Conservation (phyloP, 2,329 filamentous ascomycete species). For the Grosmannia clavigera region DNA sequence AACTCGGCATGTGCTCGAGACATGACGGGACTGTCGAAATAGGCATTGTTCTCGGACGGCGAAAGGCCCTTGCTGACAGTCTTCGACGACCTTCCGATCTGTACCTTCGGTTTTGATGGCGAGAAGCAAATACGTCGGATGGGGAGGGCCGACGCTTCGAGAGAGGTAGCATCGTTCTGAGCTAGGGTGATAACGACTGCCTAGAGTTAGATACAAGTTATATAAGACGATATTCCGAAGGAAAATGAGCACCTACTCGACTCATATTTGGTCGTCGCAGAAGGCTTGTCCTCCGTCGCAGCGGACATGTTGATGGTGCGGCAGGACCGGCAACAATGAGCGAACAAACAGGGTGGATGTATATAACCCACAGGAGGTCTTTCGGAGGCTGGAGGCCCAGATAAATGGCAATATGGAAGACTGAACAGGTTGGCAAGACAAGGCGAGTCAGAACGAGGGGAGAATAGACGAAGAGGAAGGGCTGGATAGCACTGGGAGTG, state of each 20-base stretch:
- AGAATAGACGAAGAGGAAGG: not conserved
- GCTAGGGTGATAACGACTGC: conserved; percentile 14
- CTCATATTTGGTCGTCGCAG: not conserved
- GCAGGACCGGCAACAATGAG: not conserved
- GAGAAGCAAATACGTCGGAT: conserved; percentile 20
- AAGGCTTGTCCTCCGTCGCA: not conserved
- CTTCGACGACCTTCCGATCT: conserved; percentile 34
- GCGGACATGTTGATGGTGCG: not conserved
- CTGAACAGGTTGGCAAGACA: not conserved
- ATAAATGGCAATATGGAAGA: not conserved
- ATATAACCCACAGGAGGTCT: not conserved
- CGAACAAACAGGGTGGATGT: not conserved
- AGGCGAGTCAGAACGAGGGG: not conserved
- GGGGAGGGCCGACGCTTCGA: conserved; percentile 7
- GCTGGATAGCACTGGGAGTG: not conserved
- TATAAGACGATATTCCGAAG: too few relatives aligned
- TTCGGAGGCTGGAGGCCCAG: not conserved
- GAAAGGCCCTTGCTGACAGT: conserved; percentile 29
- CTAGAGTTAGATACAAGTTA: not conserved
- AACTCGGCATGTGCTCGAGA: conserved; percentile 54
- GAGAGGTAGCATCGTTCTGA: conserved; percentile 4
- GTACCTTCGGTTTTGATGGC: conserved; percentile 12
- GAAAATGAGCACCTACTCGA: not conserved
- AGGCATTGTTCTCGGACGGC: conserved; percentile 38
- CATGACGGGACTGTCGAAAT: conserved; percentile 61